A percentile compares a stretch with the other conserved stretches of the same genome.
These are phyloP conservation scores for Pseudomonodictys pantanalensis DNA, from an alignment of 495 filamentous ascomycete species.

Conservation along the genomic window DNA sequence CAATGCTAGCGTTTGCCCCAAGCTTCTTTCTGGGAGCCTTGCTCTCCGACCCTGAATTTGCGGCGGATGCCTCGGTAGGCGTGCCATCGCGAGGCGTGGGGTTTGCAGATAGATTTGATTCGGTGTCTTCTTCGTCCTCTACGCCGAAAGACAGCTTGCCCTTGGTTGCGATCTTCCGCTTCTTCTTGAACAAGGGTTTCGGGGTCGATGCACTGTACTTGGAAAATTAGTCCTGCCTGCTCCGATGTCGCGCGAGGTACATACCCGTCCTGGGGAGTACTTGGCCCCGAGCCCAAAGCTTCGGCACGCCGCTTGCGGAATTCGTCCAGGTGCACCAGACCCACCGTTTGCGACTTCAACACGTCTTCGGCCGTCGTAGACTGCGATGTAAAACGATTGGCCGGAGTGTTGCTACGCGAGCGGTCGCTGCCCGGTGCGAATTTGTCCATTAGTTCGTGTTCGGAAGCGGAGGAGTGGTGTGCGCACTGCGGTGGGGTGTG, in stretches of 20 bases:
- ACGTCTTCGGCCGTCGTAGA: constrained; percentile 80
- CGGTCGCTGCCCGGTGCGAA: constrained; percentile 27
- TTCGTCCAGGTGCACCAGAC: constrained; percentile 85
- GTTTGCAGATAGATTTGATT: constrained; percentile 19
- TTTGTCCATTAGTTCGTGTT: constrained; percentile 18
- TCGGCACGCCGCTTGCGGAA: constrained; percentile 97
- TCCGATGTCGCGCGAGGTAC: not conserved
- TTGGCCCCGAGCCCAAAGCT: constrained; percentile 63
- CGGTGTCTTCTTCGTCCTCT: constrained; percentile 53
- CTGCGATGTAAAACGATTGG: constrained; percentile 70
- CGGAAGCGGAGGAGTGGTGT: not conserved
- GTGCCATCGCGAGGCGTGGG: constrained; percentile 31
- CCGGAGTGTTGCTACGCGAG: constrained; percentile 49
- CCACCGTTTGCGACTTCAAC: constrained; percentile 89
- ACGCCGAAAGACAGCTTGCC: constrained; percentile 69
- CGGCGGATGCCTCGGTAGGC: constrained; percentile 37
- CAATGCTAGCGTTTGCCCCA: constrained; percentile 64
- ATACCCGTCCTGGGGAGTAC: constrained; percentile 56
- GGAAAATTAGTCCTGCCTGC: constrained; percentile 42
- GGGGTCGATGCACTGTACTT: constrained; percentile 51
- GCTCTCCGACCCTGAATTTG: constrained; percentile 45
- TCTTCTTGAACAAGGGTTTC: constrained; percentile 60
- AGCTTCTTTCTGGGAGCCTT: constrained; percentile 50
- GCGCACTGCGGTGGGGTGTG: not conserved
- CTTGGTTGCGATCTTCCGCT: constrained; percentile 59